These are phyloP conservation scores for Prunus yedoensis DNA, from an alignment of 331 rosid genomes.

Conservation along the genomic window DNA sequence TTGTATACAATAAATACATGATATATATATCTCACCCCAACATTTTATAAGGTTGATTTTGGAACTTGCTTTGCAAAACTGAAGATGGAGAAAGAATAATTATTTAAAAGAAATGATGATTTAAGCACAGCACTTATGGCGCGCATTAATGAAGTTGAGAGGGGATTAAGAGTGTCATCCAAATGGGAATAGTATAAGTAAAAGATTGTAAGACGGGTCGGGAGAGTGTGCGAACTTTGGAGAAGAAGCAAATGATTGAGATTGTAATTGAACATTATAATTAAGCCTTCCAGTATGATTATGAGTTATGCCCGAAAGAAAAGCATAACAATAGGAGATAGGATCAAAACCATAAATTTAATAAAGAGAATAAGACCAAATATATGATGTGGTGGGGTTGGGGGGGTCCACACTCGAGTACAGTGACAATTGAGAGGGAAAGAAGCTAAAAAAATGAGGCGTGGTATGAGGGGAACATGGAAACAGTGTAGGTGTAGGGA, in stretches of 20 bases:
- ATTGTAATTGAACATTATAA: conserved; percentile 5
- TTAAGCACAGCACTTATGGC: background rate
- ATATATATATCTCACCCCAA: too few species aligned
- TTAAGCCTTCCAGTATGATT: background rate
- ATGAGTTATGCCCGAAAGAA: background rate
- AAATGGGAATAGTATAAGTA: background rate
- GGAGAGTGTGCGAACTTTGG: conserved; percentile 23
- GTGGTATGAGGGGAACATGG: conserved; percentile 49
- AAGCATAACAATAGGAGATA: background rate
- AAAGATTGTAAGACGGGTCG: background rate
- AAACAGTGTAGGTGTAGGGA: conserved; percentile 38
- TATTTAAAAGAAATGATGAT: too few species aligned
- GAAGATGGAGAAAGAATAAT: too few species aligned
- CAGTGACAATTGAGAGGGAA: conserved; percentile 25
- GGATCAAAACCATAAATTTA: background rate
- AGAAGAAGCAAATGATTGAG: conserved; percentile 39
- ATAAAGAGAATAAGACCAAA: conserved; percentile 7
- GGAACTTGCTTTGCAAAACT: too few species aligned
- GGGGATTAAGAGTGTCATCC: background rate
- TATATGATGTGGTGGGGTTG: background rate
- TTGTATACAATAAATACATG: too few species aligned
- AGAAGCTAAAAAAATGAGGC: conserved; percentile 17
- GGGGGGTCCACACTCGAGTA: conserved; percentile 17
- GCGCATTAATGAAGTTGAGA: background rate
- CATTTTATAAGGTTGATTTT: too few species aligned